These are phyloP conservation scores for Dillenia turbinata DNA, from an alignment of 164 flowering plant species.

Conservation along the genomic window DNA sequence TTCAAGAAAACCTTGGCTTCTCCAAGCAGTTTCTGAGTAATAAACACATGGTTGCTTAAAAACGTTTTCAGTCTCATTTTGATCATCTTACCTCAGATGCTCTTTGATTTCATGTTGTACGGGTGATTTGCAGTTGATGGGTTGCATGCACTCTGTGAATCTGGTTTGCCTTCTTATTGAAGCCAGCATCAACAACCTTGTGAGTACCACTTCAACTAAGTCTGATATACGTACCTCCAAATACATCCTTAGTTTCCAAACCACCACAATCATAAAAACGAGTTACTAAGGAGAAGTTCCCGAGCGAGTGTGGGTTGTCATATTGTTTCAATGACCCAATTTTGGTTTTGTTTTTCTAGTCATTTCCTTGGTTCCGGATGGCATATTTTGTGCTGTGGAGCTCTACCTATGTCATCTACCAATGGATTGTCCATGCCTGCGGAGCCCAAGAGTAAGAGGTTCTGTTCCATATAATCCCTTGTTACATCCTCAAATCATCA, in stretches of 20 bases:
- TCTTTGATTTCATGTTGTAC: too few species aligned
- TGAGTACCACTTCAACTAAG: constrained; percentile 25
- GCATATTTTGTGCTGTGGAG: constrained; percentile 68
- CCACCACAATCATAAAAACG: too few species aligned
- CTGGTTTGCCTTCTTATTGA: constrained; percentile 58
- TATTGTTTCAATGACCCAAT: background rate
- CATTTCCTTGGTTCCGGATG: constrained; percentile 63
- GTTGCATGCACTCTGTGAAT: constrained; percentile 65
- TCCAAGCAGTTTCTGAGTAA: too few species aligned
- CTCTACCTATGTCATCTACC: constrained; percentile 47
- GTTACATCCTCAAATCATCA: background rate
- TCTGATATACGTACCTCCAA: background rate
- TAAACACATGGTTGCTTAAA: too few species aligned
- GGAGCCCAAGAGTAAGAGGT: constrained; percentile 48
- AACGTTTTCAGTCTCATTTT: too few species aligned
- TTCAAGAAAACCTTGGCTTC: too few species aligned
- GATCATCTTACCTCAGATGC: too few species aligned
- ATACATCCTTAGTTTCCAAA: too few species aligned
- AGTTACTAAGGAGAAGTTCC: too few species aligned
- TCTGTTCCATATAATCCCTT: background rate
- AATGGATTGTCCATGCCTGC: constrained; percentile 70
- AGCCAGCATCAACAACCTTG: constrained; percentile 51
- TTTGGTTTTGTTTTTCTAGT: constrained; percentile 22
- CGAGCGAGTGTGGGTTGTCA: too few species aligned
- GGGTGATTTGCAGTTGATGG: constrained; percentile 47